Percentiles rank a stretch among this genome's conserved stretches.
Evolutionary conservation across 345 rosid genomes (phyloP).

Genomic region (Capsella bursapastoris): DNA sequence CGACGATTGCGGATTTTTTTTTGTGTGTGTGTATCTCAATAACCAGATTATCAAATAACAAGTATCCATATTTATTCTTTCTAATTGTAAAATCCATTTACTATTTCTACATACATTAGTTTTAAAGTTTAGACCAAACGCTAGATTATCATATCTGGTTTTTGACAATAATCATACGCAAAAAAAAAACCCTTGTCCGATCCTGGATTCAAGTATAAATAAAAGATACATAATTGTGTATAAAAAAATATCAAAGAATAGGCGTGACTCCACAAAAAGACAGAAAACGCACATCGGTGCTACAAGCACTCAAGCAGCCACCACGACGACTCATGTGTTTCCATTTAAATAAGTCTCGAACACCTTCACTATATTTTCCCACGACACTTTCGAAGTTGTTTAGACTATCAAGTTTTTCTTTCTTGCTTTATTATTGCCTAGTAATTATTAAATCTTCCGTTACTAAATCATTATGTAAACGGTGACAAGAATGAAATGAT

Average conservation of each 20-base stretch:
- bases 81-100: neutral
- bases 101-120: neutral
- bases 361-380: conserved; percentile 13
- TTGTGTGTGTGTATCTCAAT: neutral
- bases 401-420: neutral
- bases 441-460: neutral
- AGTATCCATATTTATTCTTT: neutral
- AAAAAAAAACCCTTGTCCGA: neutral
- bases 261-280: conserved; percentile 25
- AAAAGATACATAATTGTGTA: neutral
- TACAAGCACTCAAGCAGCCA: conserved; percentile 35
- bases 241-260: neutral
- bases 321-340: conserved; percentile 30
- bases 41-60: neutral
- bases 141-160: conserved; percentile 1
- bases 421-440: neutral
- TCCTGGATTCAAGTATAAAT: neutral
- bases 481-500: conserved; percentile 13
- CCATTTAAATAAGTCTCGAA: conserved; percentile 27
- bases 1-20: conserved; percentile 1
- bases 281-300: conserved; percentile 10
- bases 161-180: conserved; percentile 17
- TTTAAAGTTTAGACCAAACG: neutral
- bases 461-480: neutral
- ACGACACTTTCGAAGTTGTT: neutral